phyloP scores from a whole-genome alignment of 2,329 filamentous ascomycete species.

The Aurifilum marmelostoma region DNA sequence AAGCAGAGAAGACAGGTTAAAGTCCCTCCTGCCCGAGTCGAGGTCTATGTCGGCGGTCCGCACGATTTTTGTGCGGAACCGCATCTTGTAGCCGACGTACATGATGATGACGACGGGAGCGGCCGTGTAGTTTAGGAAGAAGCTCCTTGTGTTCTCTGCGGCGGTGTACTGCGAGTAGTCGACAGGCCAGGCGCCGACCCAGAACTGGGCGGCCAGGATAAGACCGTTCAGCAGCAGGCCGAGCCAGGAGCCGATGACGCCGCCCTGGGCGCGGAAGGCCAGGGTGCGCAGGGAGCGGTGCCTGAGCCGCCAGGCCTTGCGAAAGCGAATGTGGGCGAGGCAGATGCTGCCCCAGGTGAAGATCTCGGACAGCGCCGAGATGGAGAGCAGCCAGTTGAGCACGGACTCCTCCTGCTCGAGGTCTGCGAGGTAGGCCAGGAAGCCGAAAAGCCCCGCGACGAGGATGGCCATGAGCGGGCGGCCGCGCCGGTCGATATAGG shows the following conservation, averaged over 20 bases:
- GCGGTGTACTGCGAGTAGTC: conserved; percentile 49
- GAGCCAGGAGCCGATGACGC: conserved; percentile 77
- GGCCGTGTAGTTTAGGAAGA: conserved; percentile 75
- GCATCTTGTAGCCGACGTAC: conserved; percentile 77
- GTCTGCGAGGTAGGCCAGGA: conserved; percentile 78
- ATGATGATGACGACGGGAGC: conserved; percentile 69
- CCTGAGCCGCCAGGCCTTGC: conserved; percentile 71
- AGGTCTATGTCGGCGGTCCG: conserved; percentile 79
- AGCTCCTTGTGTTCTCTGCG: conserved; percentile 59
- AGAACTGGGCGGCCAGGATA: conserved; percentile 83
- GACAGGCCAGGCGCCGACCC: conserved; percentile 80
- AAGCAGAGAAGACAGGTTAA: conserved; percentile 78
- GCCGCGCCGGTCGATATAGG: conserved; percentile 81
- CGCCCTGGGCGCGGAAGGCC: conserved; percentile 79
- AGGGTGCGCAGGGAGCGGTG: conserved; percentile 76
- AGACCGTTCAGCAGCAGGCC: conserved; percentile 76
- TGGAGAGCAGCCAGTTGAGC: conserved; percentile 79
- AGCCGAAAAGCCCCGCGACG: conserved; percentile 67
- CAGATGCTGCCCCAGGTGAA: conserved; percentile 87
- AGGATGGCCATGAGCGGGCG: conserved; percentile 76
- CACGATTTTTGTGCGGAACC: conserved; percentile 70
- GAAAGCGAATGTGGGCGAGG: conserved; percentile 90
- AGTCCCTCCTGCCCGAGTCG: conserved; percentile 80
- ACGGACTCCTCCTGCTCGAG: conserved; percentile 61
- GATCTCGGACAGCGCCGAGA: conserved; percentile 73